A percentile compares a stretch with the other conserved stretches of the same genome.
Evolutionary conservation across 768 basidiomycete genomes (phyloP).

Genomic region (Phallus indusiatus): DNA sequence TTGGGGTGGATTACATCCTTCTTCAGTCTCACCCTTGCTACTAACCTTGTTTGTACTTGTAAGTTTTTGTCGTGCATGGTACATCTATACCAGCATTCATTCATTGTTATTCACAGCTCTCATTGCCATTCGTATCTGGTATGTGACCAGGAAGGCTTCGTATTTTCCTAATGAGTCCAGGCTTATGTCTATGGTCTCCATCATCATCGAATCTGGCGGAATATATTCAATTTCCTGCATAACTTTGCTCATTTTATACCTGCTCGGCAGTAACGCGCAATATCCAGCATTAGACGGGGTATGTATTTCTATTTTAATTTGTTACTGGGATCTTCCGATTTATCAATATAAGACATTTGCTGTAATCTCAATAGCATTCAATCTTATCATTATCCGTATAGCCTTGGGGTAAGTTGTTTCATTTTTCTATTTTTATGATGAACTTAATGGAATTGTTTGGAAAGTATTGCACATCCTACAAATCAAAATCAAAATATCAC

Average conservation of each 20-base stretch:
- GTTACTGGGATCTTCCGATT: background rate
- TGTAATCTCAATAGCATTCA: conserved; percentile 31
- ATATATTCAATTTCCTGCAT: conserved; percentile 29
- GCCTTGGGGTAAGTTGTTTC: conserved; percentile 15
- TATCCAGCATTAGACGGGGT: conserved; percentile 29
- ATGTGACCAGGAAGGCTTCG: conserved; percentile 20
- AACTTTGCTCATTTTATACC: conserved; percentile 23
- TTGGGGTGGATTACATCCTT: conserved; percentile 30
- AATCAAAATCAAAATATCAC: no score
- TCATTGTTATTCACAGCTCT: conserved; percentile 15
- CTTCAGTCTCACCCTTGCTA: conserved; percentile 29
- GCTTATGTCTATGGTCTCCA: conserved; percentile 19
- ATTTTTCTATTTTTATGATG: no score
- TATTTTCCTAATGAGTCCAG: conserved; percentile 13
- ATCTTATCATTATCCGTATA: conserved; percentile 31
- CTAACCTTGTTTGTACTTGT: conserved; percentile 30
- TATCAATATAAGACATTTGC: conserved; percentile 27
- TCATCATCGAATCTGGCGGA: conserved; percentile 29
- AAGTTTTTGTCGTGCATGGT: conserved; percentile 9
- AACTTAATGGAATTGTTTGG: no score
- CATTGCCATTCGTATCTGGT: conserved; percentile 27
- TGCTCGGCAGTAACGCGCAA: conserved; percentile 20
- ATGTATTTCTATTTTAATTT: conserved; percentile 12
- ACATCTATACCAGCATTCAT: no score
- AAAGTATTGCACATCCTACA: no score